These are phyloP conservation scores for Hypoxylon sp. DNA, from an alignment of 2,329 filamentous ascomycete genomes.

Conservation along the genomic window DNA sequence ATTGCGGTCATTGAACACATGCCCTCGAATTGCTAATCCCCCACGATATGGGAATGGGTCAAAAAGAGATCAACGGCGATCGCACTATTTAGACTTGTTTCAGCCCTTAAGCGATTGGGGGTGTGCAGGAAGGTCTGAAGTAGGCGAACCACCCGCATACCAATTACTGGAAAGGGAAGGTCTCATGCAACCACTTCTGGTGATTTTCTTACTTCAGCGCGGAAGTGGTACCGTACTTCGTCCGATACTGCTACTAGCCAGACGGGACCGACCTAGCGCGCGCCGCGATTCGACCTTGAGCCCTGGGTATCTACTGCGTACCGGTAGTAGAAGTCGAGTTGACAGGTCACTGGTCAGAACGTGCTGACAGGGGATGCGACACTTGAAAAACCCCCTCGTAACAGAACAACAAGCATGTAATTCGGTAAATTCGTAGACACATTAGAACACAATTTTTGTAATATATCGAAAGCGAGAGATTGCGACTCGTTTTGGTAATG, in stretches of 20 bases:
- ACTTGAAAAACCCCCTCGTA: slow-evolving; percentile 13
- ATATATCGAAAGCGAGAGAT: slow-evolving; percentile 22
- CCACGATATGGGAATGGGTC: slow-evolving; percentile 41
- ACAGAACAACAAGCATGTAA: slow-evolving; percentile 6
- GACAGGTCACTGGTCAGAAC: slow-evolving; percentile 24
- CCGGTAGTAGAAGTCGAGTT: not conserved
- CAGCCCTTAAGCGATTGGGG: slow-evolving; percentile 48
- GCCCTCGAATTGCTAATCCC: slow-evolving; percentile 22
- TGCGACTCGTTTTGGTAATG: slow-evolving; percentile 37
- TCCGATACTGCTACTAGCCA: slow-evolving; percentile 34
- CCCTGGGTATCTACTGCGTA: slow-evolving; percentile 1
- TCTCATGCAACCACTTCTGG: slow-evolving; percentile 49
- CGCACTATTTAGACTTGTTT: slow-evolving; percentile 51
- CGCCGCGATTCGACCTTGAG: slow-evolving; percentile 16
- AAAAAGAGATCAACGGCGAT: slow-evolving; percentile 45
- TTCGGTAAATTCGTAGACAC: slow-evolving; percentile 11
- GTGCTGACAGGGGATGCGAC: slow-evolving; percentile 27
- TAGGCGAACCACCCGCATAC: slow-evolving; percentile 40
- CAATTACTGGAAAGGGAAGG: slow-evolving; percentile 47
- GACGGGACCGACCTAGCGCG: slow-evolving; percentile 43
- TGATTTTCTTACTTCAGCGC: slow-evolving; percentile 36
- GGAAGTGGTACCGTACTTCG: slow-evolving; percentile 41
- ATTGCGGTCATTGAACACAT: slow-evolving; percentile 25
- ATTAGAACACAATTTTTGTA: slow-evolving; percentile 13
- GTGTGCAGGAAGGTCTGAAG: slow-evolving; percentile 38